phyloP scores from a whole-genome alignment of 495 filamentous ascomycete species.

The Evansstolkia leycettana region DNA sequence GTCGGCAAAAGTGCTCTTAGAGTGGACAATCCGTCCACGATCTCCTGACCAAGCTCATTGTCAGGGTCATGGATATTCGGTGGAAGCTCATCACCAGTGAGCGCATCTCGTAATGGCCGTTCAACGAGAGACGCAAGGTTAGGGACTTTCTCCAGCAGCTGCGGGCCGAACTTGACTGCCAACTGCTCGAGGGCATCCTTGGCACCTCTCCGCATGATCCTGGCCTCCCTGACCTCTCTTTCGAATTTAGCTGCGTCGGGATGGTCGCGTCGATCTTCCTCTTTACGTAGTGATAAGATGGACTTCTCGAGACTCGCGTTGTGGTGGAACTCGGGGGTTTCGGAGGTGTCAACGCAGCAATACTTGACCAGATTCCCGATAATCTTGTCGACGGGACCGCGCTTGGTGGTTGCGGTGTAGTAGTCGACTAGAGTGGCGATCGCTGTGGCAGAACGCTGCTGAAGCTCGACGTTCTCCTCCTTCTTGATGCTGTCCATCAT shows the following conservation, averaged over 20 bases:
- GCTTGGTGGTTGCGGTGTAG: constrained; percentile 62
- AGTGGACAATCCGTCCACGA: constrained; percentile 87
- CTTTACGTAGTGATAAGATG: constrained; percentile 86
- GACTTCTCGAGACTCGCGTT: constrained; percentile 62
- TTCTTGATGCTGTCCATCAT: constrained; percentile 97
- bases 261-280: constrained; percentile 91
- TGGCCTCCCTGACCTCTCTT: constrained; percentile 69
- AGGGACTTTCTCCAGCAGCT: constrained; percentile 68
- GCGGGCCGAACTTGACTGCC: constrained; percentile 58
- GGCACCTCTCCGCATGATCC: constrained; percentile 80
- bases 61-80: constrained; percentile 54
- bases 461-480: constrained; percentile 84
- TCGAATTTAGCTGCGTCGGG: constrained; percentile 81
- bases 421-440: constrained; percentile 75
- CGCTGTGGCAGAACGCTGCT: constrained; percentile 74
- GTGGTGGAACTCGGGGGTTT: constrained; percentile 85
- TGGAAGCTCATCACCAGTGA: constrained; percentile 52
- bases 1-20: constrained; percentile 82
- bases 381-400: constrained; percentile 82
- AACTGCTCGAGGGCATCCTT: constrained; percentile 92
- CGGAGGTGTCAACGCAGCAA: constrained; percentile 90
- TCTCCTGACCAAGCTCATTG: constrained; percentile 69
- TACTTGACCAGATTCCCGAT: constrained; percentile 91
- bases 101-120: constrained; percentile 59
- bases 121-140: constrained; percentile 71